Conservation (phyloP, 2,329 filamentous ascomycete species). For the Hypoxylon sp. region DNA sequence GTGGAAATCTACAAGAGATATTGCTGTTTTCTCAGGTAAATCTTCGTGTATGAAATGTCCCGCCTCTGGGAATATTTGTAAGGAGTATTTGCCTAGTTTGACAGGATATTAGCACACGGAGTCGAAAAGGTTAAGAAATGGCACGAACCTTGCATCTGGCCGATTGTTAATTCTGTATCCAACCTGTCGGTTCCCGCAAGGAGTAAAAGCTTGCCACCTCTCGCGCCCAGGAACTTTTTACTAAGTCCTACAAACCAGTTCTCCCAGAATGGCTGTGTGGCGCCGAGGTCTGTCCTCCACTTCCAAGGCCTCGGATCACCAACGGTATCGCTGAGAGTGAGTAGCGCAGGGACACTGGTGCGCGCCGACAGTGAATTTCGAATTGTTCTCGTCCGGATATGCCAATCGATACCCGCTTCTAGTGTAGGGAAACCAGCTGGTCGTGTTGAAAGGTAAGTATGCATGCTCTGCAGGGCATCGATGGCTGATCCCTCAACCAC, state of each 20-base stretch:
- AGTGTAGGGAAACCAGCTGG: constrained; percentile 84
- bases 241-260: constrained; percentile 93
- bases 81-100: constrained; percentile 84
- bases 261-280: constrained; percentile 93
- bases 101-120: constrained; percentile 12
- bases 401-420: constrained; percentile 91
- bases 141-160: constrained; percentile 55
- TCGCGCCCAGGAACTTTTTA: constrained; percentile 85
- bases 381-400: constrained; percentile 88
- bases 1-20: constrained; percentile 90
- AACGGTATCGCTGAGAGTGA: constrained; percentile 60
- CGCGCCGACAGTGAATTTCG: constrained; percentile 87
- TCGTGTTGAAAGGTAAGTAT: constrained; percentile 86
- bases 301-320: constrained; percentile 71
- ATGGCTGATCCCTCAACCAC: constrained; percentile 97
- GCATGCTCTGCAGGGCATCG: constrained; percentile 95
- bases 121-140: constrained; percentile 27
- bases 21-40: constrained; percentile 88
- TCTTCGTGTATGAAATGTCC: constrained; percentile 99
- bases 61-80: constrained; percentile 94
- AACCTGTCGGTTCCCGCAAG: constrained; percentile 55
- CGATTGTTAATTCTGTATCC: constrained; percentile 57
- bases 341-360: constrained; percentile 86
- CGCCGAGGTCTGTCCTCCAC: constrained; percentile 88
- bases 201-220: constrained; percentile 66